These are phyloP conservation scores for Huntiella omanensis DNA, from an alignment of 2,329 filamentous ascomycete genomes.

Conservation along the genomic window DNA sequence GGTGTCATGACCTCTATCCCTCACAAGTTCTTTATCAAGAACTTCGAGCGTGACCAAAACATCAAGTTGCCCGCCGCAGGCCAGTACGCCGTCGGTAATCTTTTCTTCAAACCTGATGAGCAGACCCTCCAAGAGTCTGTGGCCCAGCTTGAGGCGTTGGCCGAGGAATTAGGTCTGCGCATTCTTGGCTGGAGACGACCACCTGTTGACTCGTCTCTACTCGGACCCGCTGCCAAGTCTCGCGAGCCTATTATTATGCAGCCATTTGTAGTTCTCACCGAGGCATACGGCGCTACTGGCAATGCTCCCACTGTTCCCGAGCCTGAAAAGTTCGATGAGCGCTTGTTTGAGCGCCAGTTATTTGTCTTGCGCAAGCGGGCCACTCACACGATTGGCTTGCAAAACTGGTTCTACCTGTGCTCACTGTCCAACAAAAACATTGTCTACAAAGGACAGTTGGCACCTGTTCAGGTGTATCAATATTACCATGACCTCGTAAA, in stretches of 20 bases:
- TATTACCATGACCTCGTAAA: conserved; percentile 96
- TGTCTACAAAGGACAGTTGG: conserved; percentile 93
- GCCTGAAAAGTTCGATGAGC: conserved; percentile 66
- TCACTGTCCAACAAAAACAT: conserved; percentile 96
- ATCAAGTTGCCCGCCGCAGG: conserved; percentile 73
- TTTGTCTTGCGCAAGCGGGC: conserved; percentile 89
- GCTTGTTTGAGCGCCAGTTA: conserved; percentile 77
- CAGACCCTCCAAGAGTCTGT: conserved; percentile 81
- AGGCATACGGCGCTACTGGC: conserved; percentile 59
- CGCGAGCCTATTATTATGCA: conserved; percentile 90
- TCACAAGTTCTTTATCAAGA: conserved; percentile 96
- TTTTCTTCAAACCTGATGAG: conserved; percentile 96
- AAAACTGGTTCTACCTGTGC: conserved; percentile 98
- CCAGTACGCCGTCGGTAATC: conserved; percentile 90
- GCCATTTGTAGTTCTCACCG: conserved; percentile 78
- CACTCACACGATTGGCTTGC: conserved; percentile 81
- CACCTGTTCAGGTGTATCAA: conserved; percentile 87
- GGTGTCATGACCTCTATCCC: conserved; percentile 99
- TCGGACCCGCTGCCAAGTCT: conserved; percentile 81
- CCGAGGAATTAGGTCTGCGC: conserved; percentile 68
- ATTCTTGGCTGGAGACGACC: conserved; percentile 94
- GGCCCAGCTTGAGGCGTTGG: conserved; percentile 83
- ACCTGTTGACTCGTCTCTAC: conserved; percentile 77
- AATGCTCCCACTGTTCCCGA: conserved; percentile 53
- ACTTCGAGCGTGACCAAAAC: conserved; percentile 81